Evolutionary conservation across 2,329 filamentous ascomycete genomes (phyloP).

Genomic region (Xylaria sp.): DNA sequence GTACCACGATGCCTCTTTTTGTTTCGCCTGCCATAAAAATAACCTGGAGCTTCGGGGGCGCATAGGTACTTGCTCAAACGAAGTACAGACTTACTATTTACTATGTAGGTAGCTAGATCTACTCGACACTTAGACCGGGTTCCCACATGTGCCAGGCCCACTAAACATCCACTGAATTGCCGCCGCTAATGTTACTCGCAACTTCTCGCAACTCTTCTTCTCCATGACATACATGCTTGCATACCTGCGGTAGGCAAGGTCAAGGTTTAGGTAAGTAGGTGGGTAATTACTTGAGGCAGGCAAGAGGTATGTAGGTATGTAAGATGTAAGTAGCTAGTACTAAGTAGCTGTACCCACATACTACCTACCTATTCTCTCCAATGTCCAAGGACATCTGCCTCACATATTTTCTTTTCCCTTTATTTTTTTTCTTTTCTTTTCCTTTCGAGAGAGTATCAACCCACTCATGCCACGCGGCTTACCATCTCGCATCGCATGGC

Average conservation of each 20-base stretch:
- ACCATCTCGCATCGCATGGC: not conserved
- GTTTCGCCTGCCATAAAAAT: no score
- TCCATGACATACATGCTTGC: not conserved
- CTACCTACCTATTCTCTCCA: conserved; percentile 7
- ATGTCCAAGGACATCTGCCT: conserved; percentile 21
- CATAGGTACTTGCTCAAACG: no score
- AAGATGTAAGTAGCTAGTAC: no score
- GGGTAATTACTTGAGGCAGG: conserved; percentile 8
- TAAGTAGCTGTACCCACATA: not conserved
- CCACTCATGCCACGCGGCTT: conserved; percentile 15
- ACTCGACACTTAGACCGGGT: not conserved
- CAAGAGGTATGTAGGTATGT: no score
- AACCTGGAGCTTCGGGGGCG: no score
- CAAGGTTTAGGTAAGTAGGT: not conserved
- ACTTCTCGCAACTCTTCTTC: conserved; percentile 7
- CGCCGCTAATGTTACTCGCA: conserved; percentile 33
- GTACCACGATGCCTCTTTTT: no score
- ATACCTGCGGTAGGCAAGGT: no score
- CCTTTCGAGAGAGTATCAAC: conserved; percentile 1
- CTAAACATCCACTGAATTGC: conserved; percentile 28
- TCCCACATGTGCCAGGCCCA: conserved; percentile 19
- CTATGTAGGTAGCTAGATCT: not conserved
- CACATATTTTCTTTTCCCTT: conserved; percentile 21
- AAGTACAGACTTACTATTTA: not conserved
- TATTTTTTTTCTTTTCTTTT: conserved; percentile 16